Conservation (phyloP, 306 rosid genomes). For the Mucuna pruriens region DNA sequence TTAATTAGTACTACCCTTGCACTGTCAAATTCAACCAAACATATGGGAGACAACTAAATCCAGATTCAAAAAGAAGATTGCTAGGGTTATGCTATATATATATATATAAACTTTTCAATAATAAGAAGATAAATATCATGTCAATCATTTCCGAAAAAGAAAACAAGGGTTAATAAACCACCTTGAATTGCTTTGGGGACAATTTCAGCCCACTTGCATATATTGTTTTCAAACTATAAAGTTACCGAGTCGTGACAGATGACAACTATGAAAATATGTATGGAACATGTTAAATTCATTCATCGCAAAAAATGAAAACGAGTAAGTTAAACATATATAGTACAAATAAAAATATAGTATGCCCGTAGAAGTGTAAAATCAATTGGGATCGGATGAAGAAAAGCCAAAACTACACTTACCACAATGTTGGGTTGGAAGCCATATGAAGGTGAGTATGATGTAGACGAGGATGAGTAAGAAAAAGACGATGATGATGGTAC, state of each 20-base stretch:
- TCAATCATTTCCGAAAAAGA: conserved; percentile 18
- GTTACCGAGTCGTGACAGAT: background rate
- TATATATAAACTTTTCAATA: conserved; percentile 23
- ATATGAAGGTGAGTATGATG: conserved; percentile 72
- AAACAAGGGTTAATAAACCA: background rate
- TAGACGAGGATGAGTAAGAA: conserved; percentile 75
- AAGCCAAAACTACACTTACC: conserved; percentile 57
- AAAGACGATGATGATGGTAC: conserved; percentile 74
- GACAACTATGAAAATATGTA: conserved; percentile 32
- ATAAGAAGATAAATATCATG: conserved; percentile 33
- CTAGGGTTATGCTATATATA: conserved; percentile 44
- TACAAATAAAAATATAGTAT: conserved; percentile 15
- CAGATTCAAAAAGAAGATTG: conserved; percentile 33
- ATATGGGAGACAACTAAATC: background rate
- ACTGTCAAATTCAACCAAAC: conserved; percentile 24
- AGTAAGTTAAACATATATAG: conserved; percentile 30
- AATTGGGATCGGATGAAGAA: conserved; percentile 18
- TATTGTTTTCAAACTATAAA: conserved; percentile 23
- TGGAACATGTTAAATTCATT: conserved; percentile 35
- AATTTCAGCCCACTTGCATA: conserved; percentile 11
- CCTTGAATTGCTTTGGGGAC: conserved; percentile 36
- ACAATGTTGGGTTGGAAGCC: conserved; percentile 72
- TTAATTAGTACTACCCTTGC: conserved; percentile 8
- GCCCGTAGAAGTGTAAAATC: conserved; percentile 27
- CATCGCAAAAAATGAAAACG: conserved; percentile 24